Evolutionary conservation across 1,139 yeast genomes (phyloP), one percentile per base, ranked within the genome.

Genomic region (Pichia sp.): DNA sequence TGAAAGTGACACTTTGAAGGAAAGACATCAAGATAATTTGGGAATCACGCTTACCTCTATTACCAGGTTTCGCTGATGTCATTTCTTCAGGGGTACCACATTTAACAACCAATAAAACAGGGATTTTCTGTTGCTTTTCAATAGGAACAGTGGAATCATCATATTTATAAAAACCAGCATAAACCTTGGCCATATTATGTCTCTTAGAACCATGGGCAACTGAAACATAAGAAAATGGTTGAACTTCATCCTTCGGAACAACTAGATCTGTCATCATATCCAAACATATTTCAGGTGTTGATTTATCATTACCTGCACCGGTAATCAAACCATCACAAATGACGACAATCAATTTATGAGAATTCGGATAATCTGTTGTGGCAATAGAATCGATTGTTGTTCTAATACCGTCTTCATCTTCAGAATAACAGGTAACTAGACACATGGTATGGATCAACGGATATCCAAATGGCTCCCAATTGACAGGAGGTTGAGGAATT

Each of bases 41-140:
- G 27, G 97, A 90, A 71, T 93, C 99, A 73, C 99, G 88, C 71
- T 93, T 93, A 73, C 99, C 99, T 76, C 99, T 84, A 71, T 93
- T 93, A 65, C 99, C 99, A 12, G 98, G 97, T 67, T 93, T 93
- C n/a, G 95, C 78, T 6, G 85, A 74, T 24, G 74, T 72, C 20
- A 83, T 84, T 69, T 93, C 99, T 41, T 81, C 86, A 6, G 93
- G 91, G 0, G 97, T 87, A 60, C 99, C 99, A 72, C 97, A 90
- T 71, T 93, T 93, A 48, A 90, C 96, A 64, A 93, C 76, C 30
- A 86, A 75, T 30, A 93, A 68, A 65, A 93, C 77, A 1, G 99
- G 98, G 38, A 89, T 91, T 62, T 95, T 80, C 71, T 91, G 97
- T 70, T 92, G 97, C 61, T 86, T 86, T 62, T 87, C 91, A 4